These are phyloP conservation scores for Tuber microsphaerosporum DNA, from an alignment of 495 filamentous ascomycete genomes.

Conservation along the genomic window DNA sequence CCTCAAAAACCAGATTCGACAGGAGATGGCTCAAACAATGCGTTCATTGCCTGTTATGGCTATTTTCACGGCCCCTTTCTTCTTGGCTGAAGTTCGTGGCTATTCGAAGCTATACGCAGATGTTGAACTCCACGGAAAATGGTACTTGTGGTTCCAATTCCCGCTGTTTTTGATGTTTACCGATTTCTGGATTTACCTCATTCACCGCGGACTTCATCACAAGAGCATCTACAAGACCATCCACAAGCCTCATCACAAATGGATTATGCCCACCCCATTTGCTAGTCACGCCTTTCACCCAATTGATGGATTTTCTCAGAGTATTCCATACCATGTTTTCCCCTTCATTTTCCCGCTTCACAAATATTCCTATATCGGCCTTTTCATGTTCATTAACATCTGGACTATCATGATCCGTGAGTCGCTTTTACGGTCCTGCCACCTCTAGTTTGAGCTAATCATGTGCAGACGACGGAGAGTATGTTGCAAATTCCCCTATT, in stretches of 20 bases:
- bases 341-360: constrained; percentile 90
- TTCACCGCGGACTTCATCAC: constrained; percentile 84
- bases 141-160: constrained; percentile 80
- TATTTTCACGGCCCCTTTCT: constrained; percentile 71
- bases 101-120: constrained; percentile 81
- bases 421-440: constrained; percentile 9
- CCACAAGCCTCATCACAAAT: constrained; percentile 98
- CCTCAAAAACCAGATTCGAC: constrained; percentile 81
- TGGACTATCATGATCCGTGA: constrained; percentile 90
- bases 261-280: constrained; percentile 97
- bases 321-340: constrained; percentile 86
- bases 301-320: constrained; percentile 86
- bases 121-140: constrained; percentile 59
- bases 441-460: constrained; percentile 9
- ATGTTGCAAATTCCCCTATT: constrained; percentile 75
- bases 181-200: constrained; percentile 90
- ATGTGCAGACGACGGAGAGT: constrained; percentile 73
- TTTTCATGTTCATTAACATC: constrained; percentile 90
- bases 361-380: constrained; percentile 75
- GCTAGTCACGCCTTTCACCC: constrained; percentile 94
- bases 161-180: constrained; percentile 89
- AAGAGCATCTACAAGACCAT: constrained; percentile 74
- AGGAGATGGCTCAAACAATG: constrained; percentile 78
- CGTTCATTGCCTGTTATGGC: constrained; percentile 73
- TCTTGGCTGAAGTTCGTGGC: constrained; percentile 76